Base-by-base conservation (phyloP, 176 grass and related monocot genomes). In the Musa schizocarpa region DNA sequence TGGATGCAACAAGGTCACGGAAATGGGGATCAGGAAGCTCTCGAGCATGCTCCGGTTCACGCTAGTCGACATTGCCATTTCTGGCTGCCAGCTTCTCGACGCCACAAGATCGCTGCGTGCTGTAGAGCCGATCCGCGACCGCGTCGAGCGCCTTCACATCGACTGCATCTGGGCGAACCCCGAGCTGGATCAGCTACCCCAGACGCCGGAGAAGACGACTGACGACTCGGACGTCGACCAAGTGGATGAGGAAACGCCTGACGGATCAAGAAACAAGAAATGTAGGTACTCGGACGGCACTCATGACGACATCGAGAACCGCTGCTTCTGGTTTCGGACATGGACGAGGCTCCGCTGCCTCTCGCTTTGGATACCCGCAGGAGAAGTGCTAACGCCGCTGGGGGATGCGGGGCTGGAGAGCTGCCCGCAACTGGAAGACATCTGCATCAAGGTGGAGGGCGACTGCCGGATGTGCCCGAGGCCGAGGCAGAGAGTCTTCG, bases 391-490 rank as follows among this genome's bases (percentile, higher is more conserved):
- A 20, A 85, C 75, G 48, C 96, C 91, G 16, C 79, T 99, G 34
- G 81, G 75, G 61, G 63, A 84, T 73, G 85, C 86, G 0, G 88
- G 90, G 7, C 82, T 99, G 9, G 63, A 84, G 57, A 80, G 77
- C 85, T 99, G 96, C 48, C 90, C 96, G 9, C 62, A 79, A 65
- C 88, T 99, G 52, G 88, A 90, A 72, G 87, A 87, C 74, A 89
- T 99, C 76, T 77, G 80, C 23, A 92, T 99, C 69, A 99, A 92
- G 74, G 88, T 94, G 73, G 96, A 99, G 70, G 96, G 96, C 11
- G 90, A 99, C 84, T 91, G 91, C 49, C 75, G 91, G 54, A 86
- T 77, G 26, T 90, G 88, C 80, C 79, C 83, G 1, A 81, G 54
- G 9, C 86, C 83, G 63, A 65, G 48, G 10, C 2, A 48, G 12